Evolutionary conservation across 768 basidiomycete species (phyloP).

Genomic region (Tricholoma flavovirens): DNA sequence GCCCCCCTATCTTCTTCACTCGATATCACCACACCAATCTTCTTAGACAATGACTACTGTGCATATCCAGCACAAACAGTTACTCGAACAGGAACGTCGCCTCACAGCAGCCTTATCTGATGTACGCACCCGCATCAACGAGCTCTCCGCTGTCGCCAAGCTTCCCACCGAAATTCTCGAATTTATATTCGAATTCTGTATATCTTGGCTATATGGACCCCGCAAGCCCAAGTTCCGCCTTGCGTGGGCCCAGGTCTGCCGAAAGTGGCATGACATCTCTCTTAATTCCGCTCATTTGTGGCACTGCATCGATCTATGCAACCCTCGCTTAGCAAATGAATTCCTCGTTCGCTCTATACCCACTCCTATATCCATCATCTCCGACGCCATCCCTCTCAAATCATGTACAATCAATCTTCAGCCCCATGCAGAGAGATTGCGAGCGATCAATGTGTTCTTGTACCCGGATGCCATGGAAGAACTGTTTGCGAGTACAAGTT

Average conservation of each 20-base stretch:
- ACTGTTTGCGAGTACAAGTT: constrained; percentile 25
- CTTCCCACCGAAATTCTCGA: constrained; percentile 38
- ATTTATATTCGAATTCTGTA: constrained; percentile 32
- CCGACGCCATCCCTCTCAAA: constrained; percentile 24
- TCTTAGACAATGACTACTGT: background rate
- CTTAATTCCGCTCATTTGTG: constrained; percentile 33
- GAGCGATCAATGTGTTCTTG: constrained; percentile 31
- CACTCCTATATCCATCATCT: constrained; percentile 31
- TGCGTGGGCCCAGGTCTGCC: constrained; percentile 38
- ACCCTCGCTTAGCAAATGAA: constrained; percentile 26
- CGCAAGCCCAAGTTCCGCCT: constrained; percentile 26
- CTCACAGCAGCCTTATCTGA: constrained; percentile 22
- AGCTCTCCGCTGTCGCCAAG: constrained; percentile 21
- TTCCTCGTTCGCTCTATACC: constrained; percentile 30
- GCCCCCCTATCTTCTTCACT: background rate
- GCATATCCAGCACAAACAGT: background rate
- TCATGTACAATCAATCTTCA: constrained; percentile 21
- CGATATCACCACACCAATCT: background rate
- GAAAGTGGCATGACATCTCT: constrained; percentile 30
- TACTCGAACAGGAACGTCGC: constrained; percentile 20
- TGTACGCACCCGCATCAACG: constrained; percentile 23
- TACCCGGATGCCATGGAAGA: constrained; percentile 28
- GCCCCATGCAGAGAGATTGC: constrained; percentile 24
- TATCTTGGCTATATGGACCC: constrained; percentile 28
- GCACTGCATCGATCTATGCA: constrained; percentile 33